Conservation (phyloP, 164 flowering plant genomes). For the Aristolochia fimbriata region DNA sequence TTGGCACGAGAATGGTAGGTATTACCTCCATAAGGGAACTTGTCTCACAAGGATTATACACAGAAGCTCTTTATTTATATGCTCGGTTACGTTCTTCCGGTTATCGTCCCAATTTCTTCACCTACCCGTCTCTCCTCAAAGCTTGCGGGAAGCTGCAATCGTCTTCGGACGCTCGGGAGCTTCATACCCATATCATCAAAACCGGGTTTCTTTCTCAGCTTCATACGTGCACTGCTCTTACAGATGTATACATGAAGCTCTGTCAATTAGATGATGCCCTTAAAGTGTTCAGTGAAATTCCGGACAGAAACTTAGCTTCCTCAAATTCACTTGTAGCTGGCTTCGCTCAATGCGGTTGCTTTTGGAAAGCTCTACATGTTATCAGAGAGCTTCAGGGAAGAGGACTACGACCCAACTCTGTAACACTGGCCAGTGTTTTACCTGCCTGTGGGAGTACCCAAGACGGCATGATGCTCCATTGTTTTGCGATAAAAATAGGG, state of each 20-base stretch:
- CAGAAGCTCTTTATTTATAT: constrained; percentile 38
- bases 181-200: constrained; percentile 54
- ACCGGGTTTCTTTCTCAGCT: constrained; percentile 28
- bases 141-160: constrained; percentile 41
- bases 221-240: constrained; percentile 40
- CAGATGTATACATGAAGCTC: constrained; percentile 34
- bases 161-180: constrained; percentile 23
- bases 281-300: constrained; percentile 56
- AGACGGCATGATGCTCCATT: constrained; percentile 41
- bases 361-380: constrained; percentile 25
- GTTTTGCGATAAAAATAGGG: constrained; percentile 51
- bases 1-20: no score
- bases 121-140: constrained; percentile 62
- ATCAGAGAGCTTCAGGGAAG: constrained; percentile 18
- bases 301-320: constrained; percentile 30
- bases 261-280: constrained; percentile 20
- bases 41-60: constrained; percentile 36
- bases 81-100: constrained; percentile 28
- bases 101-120: constrained; percentile 26
- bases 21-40: constrained; percentile 18
- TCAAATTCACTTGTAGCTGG: constrained; percentile 48
- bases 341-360: constrained; percentile 37
- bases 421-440: constrained; percentile 42
- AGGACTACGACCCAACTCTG: constrained; percentile 44
- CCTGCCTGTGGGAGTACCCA: constrained; percentile 29